Conservation (phyloP, 495 filamentous ascomycete species). For the Lasiosphaeria ovina region DNA sequence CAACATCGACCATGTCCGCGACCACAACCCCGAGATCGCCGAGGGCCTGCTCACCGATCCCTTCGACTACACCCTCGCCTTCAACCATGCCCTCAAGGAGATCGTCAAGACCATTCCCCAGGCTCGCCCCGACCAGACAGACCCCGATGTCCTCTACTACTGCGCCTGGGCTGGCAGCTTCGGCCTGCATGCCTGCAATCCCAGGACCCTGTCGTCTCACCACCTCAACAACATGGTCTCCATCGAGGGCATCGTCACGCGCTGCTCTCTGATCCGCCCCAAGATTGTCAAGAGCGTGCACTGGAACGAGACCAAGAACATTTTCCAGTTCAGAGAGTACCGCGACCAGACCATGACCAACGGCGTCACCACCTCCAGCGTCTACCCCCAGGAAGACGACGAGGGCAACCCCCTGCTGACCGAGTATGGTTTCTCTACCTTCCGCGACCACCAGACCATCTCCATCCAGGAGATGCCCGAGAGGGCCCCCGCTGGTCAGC, state of each 20-base stretch:
- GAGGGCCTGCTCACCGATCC: slow-evolving; percentile 83
- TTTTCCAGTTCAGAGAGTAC: slow-evolving; percentile 84
- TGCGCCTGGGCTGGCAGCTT: slow-evolving; percentile 94
- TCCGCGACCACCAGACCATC: slow-evolving; percentile 95
- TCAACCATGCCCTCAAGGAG: slow-evolving; percentile 85
- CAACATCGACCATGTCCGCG: slow-evolving; percentile 90
- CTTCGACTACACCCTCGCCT: slow-evolving; percentile 83
- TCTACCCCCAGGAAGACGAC: slow-evolving; percentile 94
- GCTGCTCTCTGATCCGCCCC: slow-evolving; percentile 90
- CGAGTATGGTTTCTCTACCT: slow-evolving; percentile 93
- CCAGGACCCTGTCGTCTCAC: slow-evolving; percentile 80
- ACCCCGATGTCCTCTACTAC: slow-evolving; percentile 69
- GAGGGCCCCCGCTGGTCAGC: slow-evolving; percentile 89
- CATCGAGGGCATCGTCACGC: slow-evolving; percentile 95
- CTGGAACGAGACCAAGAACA: slow-evolving; percentile 79
- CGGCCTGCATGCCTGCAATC: slow-evolving; percentile 91
- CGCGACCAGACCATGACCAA: slow-evolving; percentile 95
- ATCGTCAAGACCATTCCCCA: slow-evolving; percentile 75
- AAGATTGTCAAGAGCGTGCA: slow-evolving; percentile 98
- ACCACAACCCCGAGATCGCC: slow-evolving; percentile 84
- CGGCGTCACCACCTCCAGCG: slow-evolving; percentile 77
- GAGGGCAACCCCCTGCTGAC: slow-evolving; percentile 78
- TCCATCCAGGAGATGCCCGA: slow-evolving; percentile 99
- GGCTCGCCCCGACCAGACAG: slow-evolving; percentile 49
- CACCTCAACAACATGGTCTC: slow-evolving; percentile 96